Evolutionary conservation across 495 filamentous ascomycete species (phyloP).

Genomic region (Hypomontagnella monticulosa): DNA sequence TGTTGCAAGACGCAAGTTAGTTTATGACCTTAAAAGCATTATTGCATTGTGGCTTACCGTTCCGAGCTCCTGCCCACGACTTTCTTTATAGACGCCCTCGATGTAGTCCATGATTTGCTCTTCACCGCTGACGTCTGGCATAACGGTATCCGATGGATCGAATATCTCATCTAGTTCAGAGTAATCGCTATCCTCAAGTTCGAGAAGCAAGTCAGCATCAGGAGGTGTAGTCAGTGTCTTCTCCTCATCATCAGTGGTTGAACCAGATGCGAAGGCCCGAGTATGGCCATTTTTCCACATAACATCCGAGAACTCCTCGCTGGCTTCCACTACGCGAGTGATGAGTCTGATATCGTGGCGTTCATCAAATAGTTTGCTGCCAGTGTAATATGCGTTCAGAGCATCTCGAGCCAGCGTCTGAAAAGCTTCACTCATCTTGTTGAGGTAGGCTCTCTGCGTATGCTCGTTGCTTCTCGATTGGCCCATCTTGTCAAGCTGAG

Average conservation of each 20-base stretch:
- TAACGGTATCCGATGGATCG: slow-evolving; percentile 1
- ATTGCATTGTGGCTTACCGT: slow-evolving; percentile 31
- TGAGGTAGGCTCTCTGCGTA: slow-evolving; percentile 47
- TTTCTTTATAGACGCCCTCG: slow-evolving; percentile 34
- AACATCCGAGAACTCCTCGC: slow-evolving; percentile 53
- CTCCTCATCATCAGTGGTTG: slow-evolving; percentile 12
- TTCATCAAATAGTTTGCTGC: slow-evolving; percentile 51
- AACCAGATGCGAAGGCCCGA: slow-evolving; percentile 44
- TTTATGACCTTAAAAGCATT: not conserved
- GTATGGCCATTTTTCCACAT: slow-evolving; percentile 53
- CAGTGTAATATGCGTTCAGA: slow-evolving; percentile 54
- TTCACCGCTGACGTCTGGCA: not conserved
- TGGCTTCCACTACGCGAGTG: slow-evolving; percentile 56
- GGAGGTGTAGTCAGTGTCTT: not conserved
- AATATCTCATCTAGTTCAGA: slow-evolving; percentile 45
- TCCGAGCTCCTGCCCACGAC: slow-evolving; percentile 46
- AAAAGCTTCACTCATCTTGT: slow-evolving; percentile 54
- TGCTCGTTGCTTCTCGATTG: slow-evolving; percentile 31
- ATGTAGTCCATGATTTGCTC: slow-evolving; percentile 44
- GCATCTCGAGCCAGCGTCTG: slow-evolving; percentile 49
- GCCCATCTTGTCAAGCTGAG: slow-evolving; percentile 55
- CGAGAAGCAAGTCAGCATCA: not conserved
- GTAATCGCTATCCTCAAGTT: slow-evolving; percentile 1
- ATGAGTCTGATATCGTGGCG: slow-evolving; percentile 51
- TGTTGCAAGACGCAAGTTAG: slow-evolving; percentile 18